Evolutionary conservation across 352 stramenopile species (phyloP).

Genomic region (Globisporangium paroecandrum): DNA sequence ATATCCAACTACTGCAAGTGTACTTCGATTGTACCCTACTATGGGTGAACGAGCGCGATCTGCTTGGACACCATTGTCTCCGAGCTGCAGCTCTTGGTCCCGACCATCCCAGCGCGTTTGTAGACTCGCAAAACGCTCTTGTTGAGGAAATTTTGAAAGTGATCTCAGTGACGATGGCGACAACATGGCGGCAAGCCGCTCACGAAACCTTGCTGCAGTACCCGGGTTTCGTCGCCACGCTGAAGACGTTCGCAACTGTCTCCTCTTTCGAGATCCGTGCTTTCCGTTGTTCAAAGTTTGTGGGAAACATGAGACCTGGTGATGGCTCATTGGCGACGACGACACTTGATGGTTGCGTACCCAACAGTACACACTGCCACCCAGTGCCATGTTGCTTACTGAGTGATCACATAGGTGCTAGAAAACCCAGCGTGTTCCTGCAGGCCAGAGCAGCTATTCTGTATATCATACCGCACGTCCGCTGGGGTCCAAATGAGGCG

Average conservation of each 20-base stretch:
- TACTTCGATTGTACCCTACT: not conserved
- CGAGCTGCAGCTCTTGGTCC: slow-evolving; percentile 4
- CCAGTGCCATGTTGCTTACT: not conserved
- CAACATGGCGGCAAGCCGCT: not conserved
- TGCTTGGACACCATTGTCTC: not conserved
- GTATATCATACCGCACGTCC: not conserved
- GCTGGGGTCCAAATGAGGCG: not conserved
- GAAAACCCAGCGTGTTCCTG: not conserved
- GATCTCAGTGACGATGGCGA: not conserved
- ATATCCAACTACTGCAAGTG: not conserved
- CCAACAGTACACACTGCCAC: not conserved
- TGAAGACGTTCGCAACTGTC: slow-evolving; percentile 16
- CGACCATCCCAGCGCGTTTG: slow-evolving; percentile 17
- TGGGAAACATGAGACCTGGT: not conserved
- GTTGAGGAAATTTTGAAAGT: slow-evolving; percentile 6
- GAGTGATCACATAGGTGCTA: not conserved
- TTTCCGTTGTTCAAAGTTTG: slow-evolving; percentile 1
- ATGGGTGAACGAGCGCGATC: not conserved
- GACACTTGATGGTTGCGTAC: not conserved
- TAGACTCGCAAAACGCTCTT: slow-evolving; percentile 18
- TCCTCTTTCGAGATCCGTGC: not conserved
- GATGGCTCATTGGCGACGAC: not conserved
- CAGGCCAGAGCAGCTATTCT: not conserved
- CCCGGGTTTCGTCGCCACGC: not conserved
- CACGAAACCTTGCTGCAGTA: slow-evolving; percentile 12